phyloP scores from a whole-genome alignment of 1,284 basidiomycete genomes.

The Meira nashicola region DNA sequence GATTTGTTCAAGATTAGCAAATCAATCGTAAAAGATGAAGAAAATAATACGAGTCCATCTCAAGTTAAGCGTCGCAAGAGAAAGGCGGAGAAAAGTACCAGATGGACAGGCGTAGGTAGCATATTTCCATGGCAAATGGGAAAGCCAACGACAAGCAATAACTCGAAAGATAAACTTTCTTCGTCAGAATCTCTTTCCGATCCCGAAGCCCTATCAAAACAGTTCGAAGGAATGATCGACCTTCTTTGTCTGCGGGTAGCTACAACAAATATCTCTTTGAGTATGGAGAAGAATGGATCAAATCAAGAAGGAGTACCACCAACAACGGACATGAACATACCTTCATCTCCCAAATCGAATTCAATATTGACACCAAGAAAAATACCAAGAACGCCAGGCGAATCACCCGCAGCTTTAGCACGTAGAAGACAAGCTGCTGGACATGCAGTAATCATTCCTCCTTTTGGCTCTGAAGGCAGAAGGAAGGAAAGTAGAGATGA shows the following conservation, averaged over 20 bases:
- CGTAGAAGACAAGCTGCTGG: neutral
- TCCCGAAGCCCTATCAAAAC: constrained; percentile 9
- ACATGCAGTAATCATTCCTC: neutral
- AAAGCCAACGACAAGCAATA: neutral
- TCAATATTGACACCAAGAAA: too few relatives aligned
- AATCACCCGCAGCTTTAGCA: neutral
- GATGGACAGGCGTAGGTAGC: constrained; percentile 9
- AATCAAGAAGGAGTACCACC: too few relatives aligned
- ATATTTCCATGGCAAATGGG: constrained; percentile 9
- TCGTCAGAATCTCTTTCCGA: neutral
- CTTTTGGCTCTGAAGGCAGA: constrained; percentile 11
- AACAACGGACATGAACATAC: too few relatives aligned
- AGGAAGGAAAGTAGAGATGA: constrained; percentile 20
- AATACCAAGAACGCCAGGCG: too few relatives aligned
- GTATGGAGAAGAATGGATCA: neutral
- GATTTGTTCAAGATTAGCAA: neutral
- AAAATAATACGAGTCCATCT: neutral
- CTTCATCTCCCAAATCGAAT: too few relatives aligned
- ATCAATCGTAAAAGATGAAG: neutral
- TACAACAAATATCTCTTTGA: neutral
- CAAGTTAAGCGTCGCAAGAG: constrained; percentile 5
- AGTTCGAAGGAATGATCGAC: constrained; percentile 12
- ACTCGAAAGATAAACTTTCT: neutral
- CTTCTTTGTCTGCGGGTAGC: constrained; percentile 9
- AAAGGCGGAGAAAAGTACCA: constrained; percentile 5